These are phyloP conservation scores for Trametes cinnabarina DNA, from an alignment of 768 basidiomycete species.

Conservation along the genomic window DNA sequence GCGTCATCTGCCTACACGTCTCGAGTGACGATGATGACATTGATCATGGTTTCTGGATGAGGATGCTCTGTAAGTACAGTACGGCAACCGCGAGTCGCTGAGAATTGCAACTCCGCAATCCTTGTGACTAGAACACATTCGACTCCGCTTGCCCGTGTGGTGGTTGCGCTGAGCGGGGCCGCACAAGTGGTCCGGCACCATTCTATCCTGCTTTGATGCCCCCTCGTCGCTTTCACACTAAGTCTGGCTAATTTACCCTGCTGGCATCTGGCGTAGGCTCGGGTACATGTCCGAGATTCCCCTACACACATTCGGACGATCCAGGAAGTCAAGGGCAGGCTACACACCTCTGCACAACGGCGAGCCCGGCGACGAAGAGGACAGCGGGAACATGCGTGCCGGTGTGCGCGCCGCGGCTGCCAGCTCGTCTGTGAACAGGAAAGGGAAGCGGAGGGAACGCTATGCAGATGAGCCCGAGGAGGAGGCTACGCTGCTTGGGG, in stretches of 20 bases:
- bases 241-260: conserved; percentile 1
- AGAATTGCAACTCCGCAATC: too few relatives aligned
- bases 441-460: conserved; percentile 47
- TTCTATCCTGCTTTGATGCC: conserved; percentile 1
- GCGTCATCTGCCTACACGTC: background rate
- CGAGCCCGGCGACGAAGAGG: conserved; percentile 28
- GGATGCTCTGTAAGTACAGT: too few relatives aligned
- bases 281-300: conserved; percentile 69
- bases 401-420: conserved; percentile 35
- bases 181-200: background rate
- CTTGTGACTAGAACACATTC: too few relatives aligned
- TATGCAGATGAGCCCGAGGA: conserved; percentile 68
- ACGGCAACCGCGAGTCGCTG: too few relatives aligned
- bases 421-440: conserved; percentile 32
- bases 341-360: conserved; percentile 44
- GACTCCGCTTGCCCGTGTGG: background rate
- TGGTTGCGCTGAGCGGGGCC: background rate
- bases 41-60: too few relatives aligned
- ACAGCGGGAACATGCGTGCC: conserved; percentile 29
- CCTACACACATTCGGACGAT: conserved; percentile 56
- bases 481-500: conserved; percentile 49
- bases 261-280: conserved; percentile 4
- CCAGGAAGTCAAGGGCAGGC: conserved; percentile 44
- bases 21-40: too few relatives aligned
- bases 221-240: background rate